phyloP scores from a whole-genome alignment of 106 monocot species.

The Acorus calamus region DNA sequence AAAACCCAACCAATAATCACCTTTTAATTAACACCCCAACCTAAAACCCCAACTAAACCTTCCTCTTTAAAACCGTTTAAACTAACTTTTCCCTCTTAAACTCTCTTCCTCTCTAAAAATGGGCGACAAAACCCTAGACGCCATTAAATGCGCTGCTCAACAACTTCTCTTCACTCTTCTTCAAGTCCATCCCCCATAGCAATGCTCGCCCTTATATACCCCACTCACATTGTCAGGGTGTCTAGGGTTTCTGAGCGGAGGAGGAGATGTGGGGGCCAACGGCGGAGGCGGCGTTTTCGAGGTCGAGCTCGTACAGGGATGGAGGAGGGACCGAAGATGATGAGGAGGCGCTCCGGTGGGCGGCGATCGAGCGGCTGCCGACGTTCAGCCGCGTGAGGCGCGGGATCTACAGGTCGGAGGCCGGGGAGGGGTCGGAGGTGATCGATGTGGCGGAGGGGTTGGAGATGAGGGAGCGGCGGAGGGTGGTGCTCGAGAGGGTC shows the following conservation, averaged over 20 bases:
- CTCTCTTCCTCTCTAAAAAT: no score
- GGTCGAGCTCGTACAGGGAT: conserved; percentile 60
- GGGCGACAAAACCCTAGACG: no score
- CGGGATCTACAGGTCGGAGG: conserved; percentile 34
- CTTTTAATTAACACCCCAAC: no score
- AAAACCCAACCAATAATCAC: no score
- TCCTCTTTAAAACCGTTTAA: no score
- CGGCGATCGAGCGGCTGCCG: conserved; percentile 84
- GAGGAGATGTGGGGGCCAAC: conserved; percentile 54
- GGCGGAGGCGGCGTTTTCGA: conserved; percentile 48
- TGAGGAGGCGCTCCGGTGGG: conserved; percentile 83
- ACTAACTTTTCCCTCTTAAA: no score
- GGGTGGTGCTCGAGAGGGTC: conserved; percentile 54
- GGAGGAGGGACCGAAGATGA: conserved; percentile 35
- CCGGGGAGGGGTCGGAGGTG: conserved; percentile 38
- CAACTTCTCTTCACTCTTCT: no score
- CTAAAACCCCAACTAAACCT: no score
- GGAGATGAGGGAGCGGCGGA: conserved; percentile 7
- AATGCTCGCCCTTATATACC: no score
- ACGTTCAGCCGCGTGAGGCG: conserved; percentile 53
- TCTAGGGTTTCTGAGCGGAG: not conserved
- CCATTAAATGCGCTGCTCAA: no score
- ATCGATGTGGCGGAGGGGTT: no score
- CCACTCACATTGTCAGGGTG: not conserved
- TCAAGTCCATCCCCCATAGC: no score